A percentile compares a stretch with the other conserved stretches of the same genome.
Evolutionary conservation across 495 filamentous ascomycete genomes (phyloP).

Genomic region (Penicillium lagena): DNA sequence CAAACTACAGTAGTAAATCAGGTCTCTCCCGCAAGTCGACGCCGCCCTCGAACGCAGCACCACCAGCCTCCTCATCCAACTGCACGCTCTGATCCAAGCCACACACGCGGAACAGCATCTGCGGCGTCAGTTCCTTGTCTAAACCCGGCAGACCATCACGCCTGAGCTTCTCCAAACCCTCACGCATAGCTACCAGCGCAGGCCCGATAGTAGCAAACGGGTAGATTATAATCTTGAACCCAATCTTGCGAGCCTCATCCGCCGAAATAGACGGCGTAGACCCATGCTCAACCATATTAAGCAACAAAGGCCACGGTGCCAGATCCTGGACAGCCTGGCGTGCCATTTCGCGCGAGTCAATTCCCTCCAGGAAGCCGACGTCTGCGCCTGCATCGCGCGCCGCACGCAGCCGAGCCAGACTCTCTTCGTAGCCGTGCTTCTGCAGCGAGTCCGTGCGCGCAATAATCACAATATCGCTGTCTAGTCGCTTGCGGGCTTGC

Average conservation of each 20-base stretch:
- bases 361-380: slow-evolving; percentile 52
- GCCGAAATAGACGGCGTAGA: slow-evolving; percentile 53
- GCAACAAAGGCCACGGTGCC: slow-evolving; percentile 51
- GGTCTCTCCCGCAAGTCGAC: slow-evolving; percentile 17
- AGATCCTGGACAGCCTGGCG: slow-evolving; percentile 40
- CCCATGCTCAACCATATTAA: slow-evolving; percentile 64
- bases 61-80: slow-evolving; percentile 52
- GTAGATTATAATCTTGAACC: slow-evolving; percentile 60
- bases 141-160: slow-evolving; percentile 40
- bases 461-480: slow-evolving; percentile 60
- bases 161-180: slow-evolving; percentile 44
- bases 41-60: slow-evolving; percentile 38
- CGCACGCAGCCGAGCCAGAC: slow-evolving; percentile 45
- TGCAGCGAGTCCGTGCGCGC: slow-evolving; percentile 64
- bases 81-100: slow-evolving; percentile 51
- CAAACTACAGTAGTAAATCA: too few relatives aligned
- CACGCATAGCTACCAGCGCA: slow-evolving; percentile 45
- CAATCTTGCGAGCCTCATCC: slow-evolving; percentile 51
- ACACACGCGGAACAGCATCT: slow-evolving; percentile 51
- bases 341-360: slow-evolving; percentile 32
- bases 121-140: slow-evolving; percentile 41
- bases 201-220: slow-evolving; percentile 48
- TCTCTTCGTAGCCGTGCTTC: slow-evolving; percentile 55
- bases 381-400: slow-evolving; percentile 57
- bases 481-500: slow-evolving; percentile 41